phyloP scores from a whole-genome alignment of 1,139 yeast genomes.

The Geotrichum phurueaensis region DNA sequence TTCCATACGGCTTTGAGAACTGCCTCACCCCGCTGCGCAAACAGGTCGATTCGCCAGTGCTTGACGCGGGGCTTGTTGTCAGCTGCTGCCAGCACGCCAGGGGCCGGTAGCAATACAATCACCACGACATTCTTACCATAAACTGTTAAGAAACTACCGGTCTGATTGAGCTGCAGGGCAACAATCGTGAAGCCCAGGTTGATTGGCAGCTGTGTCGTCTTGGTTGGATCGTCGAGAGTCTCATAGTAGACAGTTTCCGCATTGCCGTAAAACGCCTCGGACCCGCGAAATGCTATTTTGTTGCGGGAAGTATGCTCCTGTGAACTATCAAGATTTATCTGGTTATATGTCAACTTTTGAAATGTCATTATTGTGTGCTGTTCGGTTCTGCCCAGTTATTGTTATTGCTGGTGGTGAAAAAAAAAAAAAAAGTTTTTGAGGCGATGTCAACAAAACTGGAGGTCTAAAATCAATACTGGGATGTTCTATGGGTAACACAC shows the following conservation, averaged over 20 bases:
- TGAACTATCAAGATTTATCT: neutral
- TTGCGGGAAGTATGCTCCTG: neutral
- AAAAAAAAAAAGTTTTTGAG: neutral
- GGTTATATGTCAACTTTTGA: neutral
- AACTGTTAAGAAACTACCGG: conserved; percentile 42
- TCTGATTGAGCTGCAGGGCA: conserved; percentile 31
- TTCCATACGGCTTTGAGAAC: conserved; percentile 41
- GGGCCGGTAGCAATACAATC: conserved; percentile 32
- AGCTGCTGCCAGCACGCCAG: conserved; percentile 21
- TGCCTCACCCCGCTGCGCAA: neutral
- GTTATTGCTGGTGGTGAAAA: neutral
- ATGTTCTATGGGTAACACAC: neutral
- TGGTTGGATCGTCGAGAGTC: neutral
- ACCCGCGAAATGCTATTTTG: conserved; percentile 19
- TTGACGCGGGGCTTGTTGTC: conserved; percentile 16
- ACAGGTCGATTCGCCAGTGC: neutral
- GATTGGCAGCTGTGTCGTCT: conserved; percentile 21
- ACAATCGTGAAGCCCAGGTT: conserved; percentile 28
- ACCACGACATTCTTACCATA: conserved; percentile 36
- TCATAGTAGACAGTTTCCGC: neutral
- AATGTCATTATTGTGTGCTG: neutral
- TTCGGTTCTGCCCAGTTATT: neutral
- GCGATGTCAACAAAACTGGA: neutral
- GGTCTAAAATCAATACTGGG: neutral
- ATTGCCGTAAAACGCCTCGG: conserved; percentile 31